These are phyloP conservation scores for Schwanniomyces sp. DNA, from an alignment of 805 yeast species.

Conservation along the genomic window DNA sequence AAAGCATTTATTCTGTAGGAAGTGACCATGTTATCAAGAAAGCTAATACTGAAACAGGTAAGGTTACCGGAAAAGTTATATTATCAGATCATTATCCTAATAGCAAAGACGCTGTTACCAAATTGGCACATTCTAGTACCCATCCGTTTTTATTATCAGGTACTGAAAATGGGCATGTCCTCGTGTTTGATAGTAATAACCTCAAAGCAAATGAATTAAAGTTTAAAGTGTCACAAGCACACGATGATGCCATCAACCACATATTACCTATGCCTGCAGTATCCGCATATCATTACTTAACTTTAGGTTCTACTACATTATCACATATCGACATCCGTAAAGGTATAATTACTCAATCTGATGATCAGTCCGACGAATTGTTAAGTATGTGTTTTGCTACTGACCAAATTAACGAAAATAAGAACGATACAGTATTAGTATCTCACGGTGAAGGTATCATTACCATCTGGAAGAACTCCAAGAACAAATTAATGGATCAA, in stretches of 20 bases:
- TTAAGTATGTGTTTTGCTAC: constrained; percentile 65
- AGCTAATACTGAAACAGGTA: constrained; percentile 71
- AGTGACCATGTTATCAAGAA: constrained; percentile 77
- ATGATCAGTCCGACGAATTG: constrained; percentile 94
- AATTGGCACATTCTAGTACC: constrained; percentile 43
- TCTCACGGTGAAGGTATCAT: constrained; percentile 91
- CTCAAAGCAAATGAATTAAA: constrained; percentile 40
- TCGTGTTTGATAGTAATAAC: constrained; percentile 59
- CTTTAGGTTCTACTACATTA: constrained; percentile 80
- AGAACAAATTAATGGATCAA: constrained; percentile 74
- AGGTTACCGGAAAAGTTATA: constrained; percentile 59
- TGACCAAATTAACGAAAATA: constrained; percentile 48
- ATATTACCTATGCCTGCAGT: constrained; percentile 68
- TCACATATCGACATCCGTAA: constrained; percentile 78
- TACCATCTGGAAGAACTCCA: constrained; percentile 79
- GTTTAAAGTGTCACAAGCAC: constrained; percentile 54
- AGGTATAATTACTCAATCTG: constrained; percentile 64
- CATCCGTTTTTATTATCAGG: constrained; percentile 55
- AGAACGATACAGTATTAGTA: constrained; percentile 65
- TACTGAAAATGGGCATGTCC: constrained; percentile 69
- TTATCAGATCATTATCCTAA: constrained; percentile 18
- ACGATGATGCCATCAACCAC: constrained; percentile 76
- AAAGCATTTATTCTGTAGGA: constrained; percentile 67
- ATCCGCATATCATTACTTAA: constrained; percentile 75
- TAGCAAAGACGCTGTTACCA: constrained; percentile 38